Evolutionary conservation across 495 filamentous ascomycete genomes (phyloP).

Genomic region (Rostrohypoxylon terebratum): DNA sequence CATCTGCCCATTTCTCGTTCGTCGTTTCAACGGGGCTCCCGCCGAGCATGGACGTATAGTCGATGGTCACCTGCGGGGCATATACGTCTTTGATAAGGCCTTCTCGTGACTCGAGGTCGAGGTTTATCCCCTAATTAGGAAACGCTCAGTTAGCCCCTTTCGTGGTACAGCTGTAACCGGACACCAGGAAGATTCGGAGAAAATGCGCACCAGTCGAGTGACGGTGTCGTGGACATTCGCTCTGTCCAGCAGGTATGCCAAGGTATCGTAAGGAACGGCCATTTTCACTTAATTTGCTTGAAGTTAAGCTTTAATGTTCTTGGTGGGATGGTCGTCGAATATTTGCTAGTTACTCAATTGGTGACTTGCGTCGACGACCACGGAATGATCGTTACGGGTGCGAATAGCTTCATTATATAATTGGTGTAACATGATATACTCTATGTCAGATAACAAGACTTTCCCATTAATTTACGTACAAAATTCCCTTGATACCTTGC

Average conservation of each 20-base stretch:
- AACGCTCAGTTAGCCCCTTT: not conserved
- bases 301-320: not conserved
- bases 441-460: not conserved
- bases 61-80: conserved; percentile 39
- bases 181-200: not conserved
- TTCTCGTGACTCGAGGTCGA: conserved; percentile 35
- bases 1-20: conserved; percentile 38
- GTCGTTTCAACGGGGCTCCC: conserved; percentile 39
- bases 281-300: conserved; percentile 7
- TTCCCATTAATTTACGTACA: not conserved
- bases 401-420: not conserved
- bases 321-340: not conserved
- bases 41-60: conserved; percentile 51
- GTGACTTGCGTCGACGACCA: not conserved
- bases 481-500: not conserved
- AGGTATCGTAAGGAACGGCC: conserved; percentile 36
- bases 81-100: conserved; percentile 46
- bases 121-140: conserved; percentile 37
- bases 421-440: not conserved
- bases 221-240: conserved; percentile 52
- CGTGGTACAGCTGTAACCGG: not conserved
- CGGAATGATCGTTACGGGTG: not conserved
- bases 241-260: conserved; percentile 49
- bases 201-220: conserved; percentile 34
- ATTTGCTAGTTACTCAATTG: not conserved